Percentiles rank a stretch among this genome's conserved stretches.
Evolutionary conservation across 2,329 filamentous ascomycete species (phyloP).

Genomic region (Calonectria naviculata): DNA sequence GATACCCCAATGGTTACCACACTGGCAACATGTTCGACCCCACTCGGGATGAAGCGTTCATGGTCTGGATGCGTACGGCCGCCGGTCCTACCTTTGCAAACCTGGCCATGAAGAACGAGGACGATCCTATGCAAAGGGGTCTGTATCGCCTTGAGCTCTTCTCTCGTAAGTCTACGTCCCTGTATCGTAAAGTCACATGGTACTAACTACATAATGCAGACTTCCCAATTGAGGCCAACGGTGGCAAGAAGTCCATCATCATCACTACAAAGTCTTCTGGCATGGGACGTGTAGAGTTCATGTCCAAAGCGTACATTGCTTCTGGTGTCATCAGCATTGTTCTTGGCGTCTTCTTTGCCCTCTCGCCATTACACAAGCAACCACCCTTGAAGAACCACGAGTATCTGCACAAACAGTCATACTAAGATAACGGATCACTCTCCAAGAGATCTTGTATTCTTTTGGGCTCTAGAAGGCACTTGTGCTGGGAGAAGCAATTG

Average conservation of each 20-base stretch:
- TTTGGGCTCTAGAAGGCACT: too few species aligned
- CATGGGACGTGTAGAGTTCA: neutral
- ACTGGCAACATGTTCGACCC: neutral
- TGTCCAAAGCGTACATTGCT: neutral
- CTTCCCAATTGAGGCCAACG: neutral
- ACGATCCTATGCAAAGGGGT: neutral
- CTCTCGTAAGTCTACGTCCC: neutral
- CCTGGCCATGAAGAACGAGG: neutral
- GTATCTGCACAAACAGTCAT: neutral
- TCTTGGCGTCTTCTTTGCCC: neutral
- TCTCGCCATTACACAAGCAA: neutral
- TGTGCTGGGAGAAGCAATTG: too few species aligned
- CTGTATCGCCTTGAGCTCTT: neutral
- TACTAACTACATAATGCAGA: neutral
- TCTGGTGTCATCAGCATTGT: neutral
- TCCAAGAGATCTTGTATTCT: neutral
- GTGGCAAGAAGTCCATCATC: constrained; percentile 1
- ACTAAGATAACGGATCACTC: neutral
- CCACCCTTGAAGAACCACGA: neutral
- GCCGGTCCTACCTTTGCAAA: neutral
- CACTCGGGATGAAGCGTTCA: neutral
- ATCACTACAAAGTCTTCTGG: neutral
- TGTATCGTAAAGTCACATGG: neutral
- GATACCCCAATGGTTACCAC: neutral
- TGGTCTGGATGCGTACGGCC: neutral